A percentile compares a stretch with the other conserved stretches of the same genome.
Conservation (phyloP, 2,329 filamentous ascomycete genomes). For the Talaromyces rugulosus region DNA sequence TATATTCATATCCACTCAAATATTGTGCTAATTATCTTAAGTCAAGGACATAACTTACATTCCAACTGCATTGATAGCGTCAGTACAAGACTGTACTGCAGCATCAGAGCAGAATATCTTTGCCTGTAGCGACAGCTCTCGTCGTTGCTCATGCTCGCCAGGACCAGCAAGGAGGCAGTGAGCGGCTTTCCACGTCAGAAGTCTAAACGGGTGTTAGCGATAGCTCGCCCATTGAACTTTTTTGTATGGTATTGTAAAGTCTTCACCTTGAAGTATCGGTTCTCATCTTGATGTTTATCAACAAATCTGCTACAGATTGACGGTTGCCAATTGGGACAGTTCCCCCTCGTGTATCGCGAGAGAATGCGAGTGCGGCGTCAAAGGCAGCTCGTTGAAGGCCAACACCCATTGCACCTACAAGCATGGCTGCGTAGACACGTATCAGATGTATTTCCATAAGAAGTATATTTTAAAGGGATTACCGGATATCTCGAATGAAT, state of each 20-base stretch:
- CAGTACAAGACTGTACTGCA: slow-evolving; percentile 45
- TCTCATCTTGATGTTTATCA: slow-evolving; percentile 51
- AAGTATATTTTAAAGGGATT: background rate
- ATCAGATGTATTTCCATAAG: background rate
- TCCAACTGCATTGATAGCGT: slow-evolving; percentile 51
- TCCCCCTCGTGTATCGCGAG: slow-evolving; percentile 48
- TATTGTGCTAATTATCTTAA: background rate
- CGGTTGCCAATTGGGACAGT: slow-evolving; percentile 43
- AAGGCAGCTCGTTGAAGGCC: slow-evolving; percentile 53
- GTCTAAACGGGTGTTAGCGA: background rate
- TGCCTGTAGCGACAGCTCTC: slow-evolving; percentile 47
- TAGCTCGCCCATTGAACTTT: no score
- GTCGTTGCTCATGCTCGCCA: slow-evolving; percentile 35
- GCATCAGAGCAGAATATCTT: slow-evolving; percentile 52
- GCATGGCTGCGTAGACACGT: slow-evolving; percentile 31
- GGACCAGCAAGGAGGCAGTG: slow-evolving; percentile 41
- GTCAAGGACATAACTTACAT: slow-evolving; percentile 26
- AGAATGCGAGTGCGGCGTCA: slow-evolving; percentile 49
- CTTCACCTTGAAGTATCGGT: slow-evolving; percentile 41
- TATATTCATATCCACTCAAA: background rate
- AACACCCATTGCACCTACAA: slow-evolving; percentile 54
- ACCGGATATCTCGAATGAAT: slow-evolving; percentile 39
- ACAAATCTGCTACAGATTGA: slow-evolving; percentile 50
- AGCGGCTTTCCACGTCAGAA: slow-evolving; percentile 49
- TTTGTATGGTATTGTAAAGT: background rate